Percentiles rank a stretch among this genome's conserved stretches.
Evolutionary conservation across 208 protist species (phyloP).

Genomic region (Leishmania guyanensis): DNA sequence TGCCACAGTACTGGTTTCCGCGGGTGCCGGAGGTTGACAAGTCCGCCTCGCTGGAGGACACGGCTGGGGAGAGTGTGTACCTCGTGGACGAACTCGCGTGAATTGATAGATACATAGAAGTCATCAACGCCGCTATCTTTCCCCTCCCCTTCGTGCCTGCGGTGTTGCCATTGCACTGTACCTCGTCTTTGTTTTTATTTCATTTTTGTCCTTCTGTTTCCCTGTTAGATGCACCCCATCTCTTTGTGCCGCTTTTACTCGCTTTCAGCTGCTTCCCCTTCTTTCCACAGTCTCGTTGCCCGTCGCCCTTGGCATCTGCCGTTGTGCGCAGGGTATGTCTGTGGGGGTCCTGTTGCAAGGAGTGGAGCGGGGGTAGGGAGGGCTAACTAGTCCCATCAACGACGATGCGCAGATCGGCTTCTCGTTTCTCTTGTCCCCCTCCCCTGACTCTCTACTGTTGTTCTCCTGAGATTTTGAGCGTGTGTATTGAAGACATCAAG

Average conservation of each 20-base stretch:
- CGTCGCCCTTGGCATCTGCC: not conserved
- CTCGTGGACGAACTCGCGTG: constrained; percentile 68
- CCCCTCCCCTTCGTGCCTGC: not conserved
- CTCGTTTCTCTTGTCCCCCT: not conserved
- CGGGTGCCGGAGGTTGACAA: constrained; percentile 50
- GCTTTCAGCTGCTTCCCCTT: not conserved
- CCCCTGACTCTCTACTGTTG: not conserved
- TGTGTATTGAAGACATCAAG: not conserved
- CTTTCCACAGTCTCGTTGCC: not conserved
- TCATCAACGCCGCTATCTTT: not conserved
- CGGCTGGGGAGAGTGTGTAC: constrained; percentile 78
- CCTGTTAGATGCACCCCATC: constrained; percentile 4
- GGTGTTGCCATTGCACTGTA: not conserved
- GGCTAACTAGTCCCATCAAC: not conserved
- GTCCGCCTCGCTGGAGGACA: constrained; percentile 53
- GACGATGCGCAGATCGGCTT: not conserved
- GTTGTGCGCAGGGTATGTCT: not conserved
- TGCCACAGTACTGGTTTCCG: constrained; percentile 56
- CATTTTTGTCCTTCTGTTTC: not conserved
- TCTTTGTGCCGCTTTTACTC: not conserved
- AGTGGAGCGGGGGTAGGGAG: not conserved
- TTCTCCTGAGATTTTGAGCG: not conserved
- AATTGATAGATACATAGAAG: constrained; percentile 5
- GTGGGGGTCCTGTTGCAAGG: not conserved
- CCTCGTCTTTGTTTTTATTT: constrained; percentile 7